Evolutionary conservation across 1,139 yeast genomes (phyloP).

Genomic region (Diutina rugosa): DNA sequence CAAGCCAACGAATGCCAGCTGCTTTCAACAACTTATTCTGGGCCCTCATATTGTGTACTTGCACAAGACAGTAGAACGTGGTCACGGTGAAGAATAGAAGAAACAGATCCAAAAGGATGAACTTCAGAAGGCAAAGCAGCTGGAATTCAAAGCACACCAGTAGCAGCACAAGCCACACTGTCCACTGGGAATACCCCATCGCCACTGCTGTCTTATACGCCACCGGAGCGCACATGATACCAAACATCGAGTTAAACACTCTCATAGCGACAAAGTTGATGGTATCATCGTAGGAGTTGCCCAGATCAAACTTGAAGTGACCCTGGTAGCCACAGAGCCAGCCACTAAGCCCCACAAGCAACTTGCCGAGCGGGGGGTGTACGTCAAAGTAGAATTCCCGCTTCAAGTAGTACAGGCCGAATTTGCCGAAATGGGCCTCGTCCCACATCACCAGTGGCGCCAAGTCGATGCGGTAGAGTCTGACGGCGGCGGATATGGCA

Average conservation of each 20-base stretch:
- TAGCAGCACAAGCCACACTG: conserved; percentile 41
- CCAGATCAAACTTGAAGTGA: conserved; percentile 52
- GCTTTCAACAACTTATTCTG: neutral
- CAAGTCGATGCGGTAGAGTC: conserved; percentile 55
- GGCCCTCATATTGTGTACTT: neutral
- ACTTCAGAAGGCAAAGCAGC: conserved; percentile 53
- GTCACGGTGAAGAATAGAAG: conserved; percentile 1
- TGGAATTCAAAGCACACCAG: conserved; percentile 58
- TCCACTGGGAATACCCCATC: conserved; percentile 29
- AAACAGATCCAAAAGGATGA: conserved; percentile 28
- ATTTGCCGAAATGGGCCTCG: conserved; percentile 79
- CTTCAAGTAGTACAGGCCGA: conserved; percentile 48
- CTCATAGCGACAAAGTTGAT: conserved; percentile 50
- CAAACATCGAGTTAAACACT: conserved; percentile 50
- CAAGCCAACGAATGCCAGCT: neutral
- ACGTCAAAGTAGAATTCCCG: conserved; percentile 67
- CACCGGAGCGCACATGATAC: conserved; percentile 50
- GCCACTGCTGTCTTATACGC: conserved; percentile 47
- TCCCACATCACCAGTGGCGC: conserved; percentile 81
- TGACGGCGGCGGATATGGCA: conserved; percentile 46
- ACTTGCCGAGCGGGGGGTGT: conserved; percentile 69
- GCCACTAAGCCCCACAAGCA: conserved; percentile 56
- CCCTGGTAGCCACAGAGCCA: conserved; percentile 61
- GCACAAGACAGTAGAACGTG: neutral
- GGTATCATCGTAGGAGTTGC: conserved; percentile 38